phyloP scores from a whole-genome alignment of 208 protist genomes.

The Angomonas ambiguus region DNA sequence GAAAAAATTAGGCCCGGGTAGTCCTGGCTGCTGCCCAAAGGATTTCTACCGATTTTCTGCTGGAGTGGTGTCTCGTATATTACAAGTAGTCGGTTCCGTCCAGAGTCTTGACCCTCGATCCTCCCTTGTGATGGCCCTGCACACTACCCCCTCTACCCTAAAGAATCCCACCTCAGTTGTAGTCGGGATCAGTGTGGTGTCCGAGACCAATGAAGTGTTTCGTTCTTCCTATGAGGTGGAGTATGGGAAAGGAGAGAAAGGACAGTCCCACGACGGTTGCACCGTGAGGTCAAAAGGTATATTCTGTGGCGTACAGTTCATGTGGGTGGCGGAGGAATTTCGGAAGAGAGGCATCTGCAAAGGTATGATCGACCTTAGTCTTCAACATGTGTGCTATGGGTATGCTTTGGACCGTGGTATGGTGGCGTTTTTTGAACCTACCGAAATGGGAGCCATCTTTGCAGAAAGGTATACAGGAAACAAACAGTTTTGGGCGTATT shows the following conservation, averaged over 20 bases:
- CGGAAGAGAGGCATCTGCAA: conserved; percentile 30
- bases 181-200: conserved; percentile 13
- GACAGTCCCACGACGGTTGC: conserved; percentile 30
- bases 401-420: conserved; percentile 27
- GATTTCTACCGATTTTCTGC: not conserved
- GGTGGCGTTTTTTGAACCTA: conserved; percentile 71
- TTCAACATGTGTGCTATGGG: conserved; percentile 45
- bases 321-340: conserved; percentile 39
- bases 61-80: not conserved
- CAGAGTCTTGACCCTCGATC: not conserved
- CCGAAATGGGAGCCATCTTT: conserved; percentile 31
- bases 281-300: too few relatives aligned
- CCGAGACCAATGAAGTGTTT: conserved; percentile 1
- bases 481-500: conserved; percentile 28
- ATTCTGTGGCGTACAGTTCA: conserved; percentile 52
- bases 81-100: not conserved
- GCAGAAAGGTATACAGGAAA: conserved; percentile 39
- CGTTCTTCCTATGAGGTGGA: not conserved
- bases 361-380: conserved; percentile 30
- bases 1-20: not conserved
- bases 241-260: conserved; percentile 24
- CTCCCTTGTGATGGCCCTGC: not conserved
- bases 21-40: not conserved
- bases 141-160: not conserved
- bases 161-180: not conserved